These are phyloP conservation scores for Tubosaeta brunneosetosa DNA, from an alignment of 768 basidiomycete species.

Conservation along the genomic window DNA sequence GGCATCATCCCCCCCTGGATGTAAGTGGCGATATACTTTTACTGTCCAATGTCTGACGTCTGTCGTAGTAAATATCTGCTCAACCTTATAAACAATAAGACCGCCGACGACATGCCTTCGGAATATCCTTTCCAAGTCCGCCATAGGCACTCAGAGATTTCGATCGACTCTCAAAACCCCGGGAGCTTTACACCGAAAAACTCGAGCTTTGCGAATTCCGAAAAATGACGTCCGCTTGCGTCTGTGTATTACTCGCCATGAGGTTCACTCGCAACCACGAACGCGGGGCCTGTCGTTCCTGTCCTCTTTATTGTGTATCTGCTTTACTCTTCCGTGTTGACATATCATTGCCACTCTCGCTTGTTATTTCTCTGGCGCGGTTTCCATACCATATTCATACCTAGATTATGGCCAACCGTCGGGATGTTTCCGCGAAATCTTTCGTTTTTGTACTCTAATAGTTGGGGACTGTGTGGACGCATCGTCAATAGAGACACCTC, in stretches of 20 bases:
- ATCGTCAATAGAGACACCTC: not conserved
- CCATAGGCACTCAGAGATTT: constrained; percentile 29
- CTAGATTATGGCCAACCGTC: not conserved
- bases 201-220: constrained; percentile 25
- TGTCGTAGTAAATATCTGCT: constrained; percentile 24
- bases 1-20: constrained; percentile 66
- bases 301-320: constrained; percentile 28
- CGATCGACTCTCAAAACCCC: constrained; percentile 30
- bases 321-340: not conserved
- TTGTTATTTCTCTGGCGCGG: not conserved
- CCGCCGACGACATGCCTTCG: constrained; percentile 1
- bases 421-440: not conserved
- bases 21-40: constrained; percentile 34
- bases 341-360: not conserved
- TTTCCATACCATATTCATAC: not conserved
- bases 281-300: constrained; percentile 15
- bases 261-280: constrained; percentile 12
- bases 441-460: not conserved
- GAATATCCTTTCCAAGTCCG: constrained; percentile 32
- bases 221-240: constrained; percentile 15
- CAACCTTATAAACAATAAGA: constrained; percentile 1
- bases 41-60: not conserved
- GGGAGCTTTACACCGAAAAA: constrained; percentile 21
- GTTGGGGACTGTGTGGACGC: not conserved
- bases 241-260: constrained; percentile 5